Percentiles rank a stretch among this genome's conserved stretches.
These are phyloP conservation scores for Oryza meyeriana DNA, from an alignment of 176 grass and related monocot genomes.

Conservation along the genomic window DNA sequence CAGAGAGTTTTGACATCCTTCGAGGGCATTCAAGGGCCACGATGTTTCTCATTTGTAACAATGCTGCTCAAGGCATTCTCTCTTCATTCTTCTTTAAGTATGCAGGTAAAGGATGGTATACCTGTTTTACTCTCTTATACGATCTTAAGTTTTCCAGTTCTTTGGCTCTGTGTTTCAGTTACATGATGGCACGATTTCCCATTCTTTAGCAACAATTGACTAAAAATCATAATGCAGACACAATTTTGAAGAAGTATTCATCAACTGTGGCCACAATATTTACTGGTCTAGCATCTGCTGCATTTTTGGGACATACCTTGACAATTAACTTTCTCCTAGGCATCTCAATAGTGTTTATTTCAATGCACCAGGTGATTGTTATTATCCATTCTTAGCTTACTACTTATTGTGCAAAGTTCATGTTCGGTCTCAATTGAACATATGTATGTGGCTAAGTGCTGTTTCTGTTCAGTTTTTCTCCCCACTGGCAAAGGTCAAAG, in stretches of 20 bases:
- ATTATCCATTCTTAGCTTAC: constrained; percentile 12
- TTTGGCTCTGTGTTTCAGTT: background rate
- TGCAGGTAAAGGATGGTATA: constrained; percentile 59
- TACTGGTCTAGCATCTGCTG: constrained; percentile 88
- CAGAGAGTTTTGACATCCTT: constrained; percentile 91
- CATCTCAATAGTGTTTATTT: constrained; percentile 97
- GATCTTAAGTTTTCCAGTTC: background rate
- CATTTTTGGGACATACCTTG: constrained; percentile 88
- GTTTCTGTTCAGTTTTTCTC: constrained; percentile 89
- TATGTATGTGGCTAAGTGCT: background rate
- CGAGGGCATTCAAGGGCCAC: constrained; percentile 94
- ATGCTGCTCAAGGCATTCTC: constrained; percentile 98
- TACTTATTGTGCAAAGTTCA: background rate
- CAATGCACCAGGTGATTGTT: constrained; percentile 89
- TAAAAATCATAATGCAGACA: constrained; percentile 56
- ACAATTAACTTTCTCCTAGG: constrained; percentile 96
- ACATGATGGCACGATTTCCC: background rate
- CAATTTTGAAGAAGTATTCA: constrained; percentile 99
- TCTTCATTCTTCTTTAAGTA: constrained; percentile 99
- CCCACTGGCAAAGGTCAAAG: constrained; percentile 90
- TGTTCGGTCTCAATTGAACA: background rate
- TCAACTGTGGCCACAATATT: constrained; percentile 99
- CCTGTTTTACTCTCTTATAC: constrained; percentile 6
- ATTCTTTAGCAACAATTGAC: constrained; percentile 17
- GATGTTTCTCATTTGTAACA: constrained; percentile 94